Conservation (phyloP, 1,284 basidiomycete genomes). For the Sporisorium iseilematis-ciliati region DNA sequence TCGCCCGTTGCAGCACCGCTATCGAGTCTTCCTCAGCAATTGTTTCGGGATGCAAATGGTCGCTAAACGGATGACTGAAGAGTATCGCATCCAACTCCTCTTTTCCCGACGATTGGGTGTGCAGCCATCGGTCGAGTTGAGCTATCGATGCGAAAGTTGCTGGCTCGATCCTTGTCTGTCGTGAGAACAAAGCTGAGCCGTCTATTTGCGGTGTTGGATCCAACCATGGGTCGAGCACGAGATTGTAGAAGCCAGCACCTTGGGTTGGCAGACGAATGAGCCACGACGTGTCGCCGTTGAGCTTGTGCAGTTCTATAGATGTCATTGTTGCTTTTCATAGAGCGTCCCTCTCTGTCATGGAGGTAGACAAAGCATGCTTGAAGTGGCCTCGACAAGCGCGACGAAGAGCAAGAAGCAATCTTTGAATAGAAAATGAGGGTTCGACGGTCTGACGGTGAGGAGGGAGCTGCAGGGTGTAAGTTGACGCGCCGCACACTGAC, state of each 20-base stretch:
- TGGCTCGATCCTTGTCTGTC: constrained; percentile 36
- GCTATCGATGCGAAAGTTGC: constrained; percentile 36
- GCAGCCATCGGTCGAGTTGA: constrained; percentile 33
- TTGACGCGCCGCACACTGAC: constrained; percentile 7
- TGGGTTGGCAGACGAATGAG: constrained; percentile 27
- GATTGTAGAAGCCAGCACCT: constrained; percentile 21
- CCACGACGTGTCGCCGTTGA: constrained; percentile 52
- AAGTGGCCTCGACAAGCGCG: background rate
- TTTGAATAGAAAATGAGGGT: too few species aligned
- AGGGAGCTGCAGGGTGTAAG: background rate
- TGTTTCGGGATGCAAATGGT: constrained; percentile 44
- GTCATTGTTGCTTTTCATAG: constrained; percentile 9
- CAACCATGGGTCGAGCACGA: constrained; percentile 46
- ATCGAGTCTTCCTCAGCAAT: constrained; percentile 20
- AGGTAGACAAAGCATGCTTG: background rate
- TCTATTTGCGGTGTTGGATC: constrained; percentile 42
- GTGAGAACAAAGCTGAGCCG: constrained; percentile 33
- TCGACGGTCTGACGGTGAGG: too few species aligned
- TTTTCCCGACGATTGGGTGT: background rate
- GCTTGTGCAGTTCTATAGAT: constrained; percentile 39
- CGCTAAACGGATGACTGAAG: constrained; percentile 42
- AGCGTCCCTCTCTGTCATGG: constrained; percentile 4
- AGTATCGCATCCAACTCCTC: constrained; percentile 35
- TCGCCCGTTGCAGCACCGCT: constrained; percentile 14
- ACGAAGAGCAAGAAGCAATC: background rate